Conservation (phyloP, 495 filamentous ascomycete genomes). For the Daldinia decipiens region DNA sequence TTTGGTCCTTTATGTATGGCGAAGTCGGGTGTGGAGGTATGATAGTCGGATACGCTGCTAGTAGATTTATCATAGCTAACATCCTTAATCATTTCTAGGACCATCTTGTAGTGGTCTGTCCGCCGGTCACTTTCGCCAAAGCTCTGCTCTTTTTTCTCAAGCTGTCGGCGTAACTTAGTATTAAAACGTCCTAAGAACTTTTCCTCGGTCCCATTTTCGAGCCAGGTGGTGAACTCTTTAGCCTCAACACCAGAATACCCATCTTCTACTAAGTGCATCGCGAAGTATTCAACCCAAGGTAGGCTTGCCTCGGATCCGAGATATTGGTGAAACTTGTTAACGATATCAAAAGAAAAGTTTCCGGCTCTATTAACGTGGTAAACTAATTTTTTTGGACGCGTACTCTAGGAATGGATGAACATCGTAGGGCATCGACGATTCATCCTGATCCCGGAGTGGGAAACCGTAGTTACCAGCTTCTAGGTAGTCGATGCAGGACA, state of each 20-base stretch:
- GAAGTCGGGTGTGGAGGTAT: background rate
- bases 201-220: background rate
- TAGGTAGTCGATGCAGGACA: background rate
- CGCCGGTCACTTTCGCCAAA: background rate
- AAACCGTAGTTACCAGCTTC: background rate
- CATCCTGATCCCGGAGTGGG: background rate
- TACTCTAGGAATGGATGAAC: background rate
- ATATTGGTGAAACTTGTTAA: background rate
- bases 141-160: background rate
- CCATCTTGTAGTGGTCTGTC: background rate
- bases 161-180: background rate
- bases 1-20: background rate
- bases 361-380: background rate
- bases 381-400: background rate
- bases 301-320: background rate
- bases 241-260: background rate
- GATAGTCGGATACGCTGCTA: background rate
- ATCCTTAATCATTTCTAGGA: background rate
- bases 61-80: background rate
- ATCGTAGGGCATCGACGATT: background rate
- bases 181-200: background rate
- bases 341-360: background rate
- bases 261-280: background rate
- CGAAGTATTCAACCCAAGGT: slow-evolving; percentile 1
- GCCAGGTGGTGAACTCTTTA: background rate